Base-by-base conservation (phyloP, 2,329 filamentous ascomycete species). In the Pyrenochaeta sp. region DNA sequence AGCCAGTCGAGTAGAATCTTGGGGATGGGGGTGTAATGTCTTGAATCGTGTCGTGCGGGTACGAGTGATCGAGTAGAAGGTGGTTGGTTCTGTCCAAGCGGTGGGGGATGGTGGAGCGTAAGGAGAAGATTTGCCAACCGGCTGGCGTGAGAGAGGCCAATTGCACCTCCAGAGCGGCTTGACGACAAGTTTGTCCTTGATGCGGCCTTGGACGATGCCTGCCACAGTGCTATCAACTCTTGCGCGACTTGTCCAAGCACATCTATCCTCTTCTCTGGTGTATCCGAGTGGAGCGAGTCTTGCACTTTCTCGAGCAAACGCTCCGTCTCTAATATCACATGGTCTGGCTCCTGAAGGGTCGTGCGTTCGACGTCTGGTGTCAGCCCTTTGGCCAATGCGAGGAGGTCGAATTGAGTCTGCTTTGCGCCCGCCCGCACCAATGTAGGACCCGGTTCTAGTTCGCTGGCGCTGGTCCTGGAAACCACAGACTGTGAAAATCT, bases 1-100 rank as follows among this genome's bases (percentile, higher is more conserved):
- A 96, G 83, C 94, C 94, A 98, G 68, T 91, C 86, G 61, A 97
- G 88, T 13, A 98, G 81, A 15, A 93, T 85, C 71, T 90, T 89
- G 0, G 94, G 92, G 19, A 96, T 81, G 0, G 91, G 84, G 2
- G 72, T 73, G 49, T 68, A 74, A 3, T 68, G 68, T 44, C 58
- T 61, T 15, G 67, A 56, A 36, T 68, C 66, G 54, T 44, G 54
- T 50, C 63, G 72, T 13, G 67, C 52, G 43, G 71, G 65, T 10
- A 68, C 66, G 36, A 73, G 68, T 7, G 69, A 72, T 3, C 69
- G 64, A 27, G 63, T 64, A 22, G 66, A 70, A 34, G 67, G 52
- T 53, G 54, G 73, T 54, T 73, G 59, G 59, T 61, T 46, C 47
- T 66, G 51, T 50, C 57, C 50, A 34, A 67, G 22, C 28, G 76